Base-by-base conservation (phyloP, 495 filamentous ascomycete species). In the Talaromyces borbonicus region DNA sequence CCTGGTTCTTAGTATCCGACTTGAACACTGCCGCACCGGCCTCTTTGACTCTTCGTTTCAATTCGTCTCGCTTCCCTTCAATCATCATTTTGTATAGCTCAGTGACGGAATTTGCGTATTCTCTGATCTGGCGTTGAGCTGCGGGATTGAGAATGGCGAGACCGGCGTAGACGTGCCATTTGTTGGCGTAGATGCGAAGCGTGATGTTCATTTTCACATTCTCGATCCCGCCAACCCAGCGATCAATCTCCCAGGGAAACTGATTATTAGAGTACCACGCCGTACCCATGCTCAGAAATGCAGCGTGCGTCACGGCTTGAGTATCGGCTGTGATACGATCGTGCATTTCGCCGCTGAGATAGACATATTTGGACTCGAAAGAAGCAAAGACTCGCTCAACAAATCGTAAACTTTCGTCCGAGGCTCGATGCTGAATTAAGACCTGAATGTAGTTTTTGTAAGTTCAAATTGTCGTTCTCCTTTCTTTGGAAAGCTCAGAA, bases 201-300 rank as follows among this genome's bases (percentile, higher is more conserved):
- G 87, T 97, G 49, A 96, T 79, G 63, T 98, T 98, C 65, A 96
- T 96, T 69, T 98, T 98, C 58, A 97, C 87, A 64, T 98, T 98
- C 68, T 98, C 92, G 58, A 98, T 95, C 19, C 93, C 92, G 42
- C 92, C 90, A 3, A 94, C 75, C 69, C 95, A 98, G 48, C 90
- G 87, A 5, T 79, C 76, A 36, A 85, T 79, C 52, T 98, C 92
- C 92, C 92, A 98, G 1, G 92, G 92, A 55, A 95, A 97, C 55
- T 96, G 87, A 24, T 80, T 69, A 60, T 87, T 95, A 18, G 88
- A 87, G 52, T 83, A 80, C 92, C 92, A 98, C 26, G 92, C 92
- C 30, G 88, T 88, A 43, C 92, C 92, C 92, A 98, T 98, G 63
- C 80, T 85, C 33, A 98, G 72, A 61, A 98, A 98, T 12, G 93